Percentiles rank a stretch among this genome's conserved stretches.
Evolutionary conservation across 148 eudicot genomes (phyloP).

Genomic region (Linanthus parryae): DNA sequence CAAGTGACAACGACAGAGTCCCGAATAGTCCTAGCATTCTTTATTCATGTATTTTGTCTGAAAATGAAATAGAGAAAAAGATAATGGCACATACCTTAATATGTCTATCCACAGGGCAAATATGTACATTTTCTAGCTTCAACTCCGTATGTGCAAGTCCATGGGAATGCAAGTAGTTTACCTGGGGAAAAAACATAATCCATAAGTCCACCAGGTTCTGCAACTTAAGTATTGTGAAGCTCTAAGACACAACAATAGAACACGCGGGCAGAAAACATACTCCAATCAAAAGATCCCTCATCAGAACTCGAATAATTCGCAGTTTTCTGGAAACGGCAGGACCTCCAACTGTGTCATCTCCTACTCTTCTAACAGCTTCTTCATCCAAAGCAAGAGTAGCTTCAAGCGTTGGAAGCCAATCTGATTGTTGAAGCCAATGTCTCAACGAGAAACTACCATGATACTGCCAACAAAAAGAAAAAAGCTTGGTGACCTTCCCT

Average conservation of each 20-base stretch:
- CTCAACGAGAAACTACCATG: constrained; percentile 90
- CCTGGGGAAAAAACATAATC: constrained; percentile 37
- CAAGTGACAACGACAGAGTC: neutral
- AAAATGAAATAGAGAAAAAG: neutral
- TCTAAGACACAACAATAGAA: neutral
- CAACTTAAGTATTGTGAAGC: neutral
- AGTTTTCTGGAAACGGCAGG: constrained; percentile 86
- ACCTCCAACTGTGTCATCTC: constrained; percentile 93
- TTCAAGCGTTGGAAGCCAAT: constrained; percentile 97
- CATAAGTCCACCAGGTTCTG: constrained; percentile 1
- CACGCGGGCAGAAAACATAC: constrained; percentile 34
- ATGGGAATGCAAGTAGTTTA: constrained; percentile 95
- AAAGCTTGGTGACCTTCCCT: neutral
- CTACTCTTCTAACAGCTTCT: constrained; percentile 87
- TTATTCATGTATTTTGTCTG: too few relatives aligned
- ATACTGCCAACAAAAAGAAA: constrained; percentile 45
- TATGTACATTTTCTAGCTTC: constrained; percentile 89
- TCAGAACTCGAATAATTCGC: constrained; percentile 75
- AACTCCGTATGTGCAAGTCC: constrained; percentile 99
- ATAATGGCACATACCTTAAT: constrained; percentile 60
- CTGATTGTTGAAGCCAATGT: constrained; percentile 97
- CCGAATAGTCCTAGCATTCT: too few relatives aligned
- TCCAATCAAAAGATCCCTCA: constrained; percentile 99
- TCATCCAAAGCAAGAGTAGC: constrained; percentile 94
- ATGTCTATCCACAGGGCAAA: constrained; percentile 93